A percentile compares a stretch with the other conserved stretches of the same genome.
These are phyloP conservation scores for Magnolia changhungtana DNA, from an alignment of 164 flowering plant genomes.

Conservation along the genomic window DNA sequence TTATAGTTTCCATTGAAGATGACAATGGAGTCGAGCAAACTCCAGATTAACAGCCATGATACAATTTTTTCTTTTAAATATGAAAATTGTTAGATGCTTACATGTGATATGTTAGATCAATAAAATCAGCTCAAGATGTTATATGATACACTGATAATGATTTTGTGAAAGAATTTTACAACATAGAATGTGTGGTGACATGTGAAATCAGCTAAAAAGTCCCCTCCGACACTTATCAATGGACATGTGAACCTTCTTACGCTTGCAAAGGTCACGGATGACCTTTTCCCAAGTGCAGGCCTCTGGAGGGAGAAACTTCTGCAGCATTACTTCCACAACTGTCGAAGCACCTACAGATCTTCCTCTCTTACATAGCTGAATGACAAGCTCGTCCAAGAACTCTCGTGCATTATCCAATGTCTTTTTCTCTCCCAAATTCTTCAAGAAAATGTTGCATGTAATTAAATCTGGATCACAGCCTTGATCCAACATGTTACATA, in stretches of 20 bases:
- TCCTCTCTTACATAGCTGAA: constrained; percentile 45
- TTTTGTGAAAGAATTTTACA: constrained; percentile 15
- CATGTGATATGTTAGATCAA: neutral
- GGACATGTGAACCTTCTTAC: constrained; percentile 41
- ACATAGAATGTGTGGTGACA: constrained; percentile 15
- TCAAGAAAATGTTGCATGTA: constrained; percentile 71
- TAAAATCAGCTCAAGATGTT: constrained; percentile 4
- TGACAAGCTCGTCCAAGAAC: constrained; percentile 75
- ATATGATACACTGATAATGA: constrained; percentile 14
- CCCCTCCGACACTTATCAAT: constrained; percentile 55
- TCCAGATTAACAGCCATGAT: neutral
- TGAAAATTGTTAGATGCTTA: neutral
- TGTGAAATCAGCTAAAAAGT: constrained; percentile 30
- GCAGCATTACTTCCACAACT: constrained; percentile 72
- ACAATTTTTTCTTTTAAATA: neutral
- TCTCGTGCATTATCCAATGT: constrained; percentile 58
- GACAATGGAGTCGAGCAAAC: neutral
- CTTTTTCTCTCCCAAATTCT: constrained; percentile 45
- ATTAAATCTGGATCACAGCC: constrained; percentile 72
- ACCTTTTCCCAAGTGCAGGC: constrained; percentile 61
- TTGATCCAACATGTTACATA: constrained; percentile 61
- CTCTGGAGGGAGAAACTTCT: constrained; percentile 55
- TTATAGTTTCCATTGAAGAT: neutral
- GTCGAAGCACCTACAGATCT: constrained; percentile 53
- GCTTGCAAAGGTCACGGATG: constrained; percentile 52